phyloP scores from a whole-genome alignment of 352 stramenopile species.

The Pythium graminicola region DNA sequence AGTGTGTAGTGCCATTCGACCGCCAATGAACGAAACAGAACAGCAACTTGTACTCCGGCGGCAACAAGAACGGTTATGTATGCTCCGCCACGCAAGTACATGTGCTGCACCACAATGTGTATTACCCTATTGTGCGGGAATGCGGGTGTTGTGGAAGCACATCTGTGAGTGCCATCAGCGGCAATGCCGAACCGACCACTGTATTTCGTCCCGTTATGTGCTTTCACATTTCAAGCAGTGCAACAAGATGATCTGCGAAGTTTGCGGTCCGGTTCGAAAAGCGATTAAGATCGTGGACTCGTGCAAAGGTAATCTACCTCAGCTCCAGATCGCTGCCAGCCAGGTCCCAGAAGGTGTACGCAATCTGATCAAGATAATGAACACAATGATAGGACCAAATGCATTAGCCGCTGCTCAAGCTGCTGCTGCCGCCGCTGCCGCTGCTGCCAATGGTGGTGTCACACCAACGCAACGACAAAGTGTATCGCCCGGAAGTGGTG shows the following conservation, averaged over 20 bases:
- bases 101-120: constrained; percentile 60
- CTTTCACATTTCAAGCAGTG: constrained; percentile 88
- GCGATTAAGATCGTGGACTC: constrained; percentile 86
- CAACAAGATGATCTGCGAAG: constrained; percentile 89
- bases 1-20: constrained; percentile 81
- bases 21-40: constrained; percentile 84
- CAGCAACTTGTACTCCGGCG: constrained; percentile 77
- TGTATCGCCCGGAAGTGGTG: constrained; percentile 1
- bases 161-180: constrained; percentile 87
- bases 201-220: constrained; percentile 84
- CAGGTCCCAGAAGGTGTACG: constrained; percentile 72
- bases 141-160: constrained; percentile 89
- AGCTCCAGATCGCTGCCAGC: constrained; percentile 62
- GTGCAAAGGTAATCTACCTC: constrained; percentile 59
- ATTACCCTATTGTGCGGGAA: constrained; percentile 77
- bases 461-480: constrained; percentile 12
- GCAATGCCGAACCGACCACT: constrained; percentile 83
- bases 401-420: constrained; percentile 11
- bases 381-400: constrained; percentile 42
- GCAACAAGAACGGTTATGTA: constrained; percentile 82
- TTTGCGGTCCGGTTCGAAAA: constrained; percentile 80
- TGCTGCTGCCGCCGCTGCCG: constrained; percentile 8
- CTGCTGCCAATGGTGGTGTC: constrained; percentile 8
- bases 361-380: constrained; percentile 86
- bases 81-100: constrained; percentile 82